Evolutionary conservation across 352 stramenopile species (phyloP), one percentile per base, ranked within the genome.

Genomic region (Globisporangium cederbergense): DNA sequence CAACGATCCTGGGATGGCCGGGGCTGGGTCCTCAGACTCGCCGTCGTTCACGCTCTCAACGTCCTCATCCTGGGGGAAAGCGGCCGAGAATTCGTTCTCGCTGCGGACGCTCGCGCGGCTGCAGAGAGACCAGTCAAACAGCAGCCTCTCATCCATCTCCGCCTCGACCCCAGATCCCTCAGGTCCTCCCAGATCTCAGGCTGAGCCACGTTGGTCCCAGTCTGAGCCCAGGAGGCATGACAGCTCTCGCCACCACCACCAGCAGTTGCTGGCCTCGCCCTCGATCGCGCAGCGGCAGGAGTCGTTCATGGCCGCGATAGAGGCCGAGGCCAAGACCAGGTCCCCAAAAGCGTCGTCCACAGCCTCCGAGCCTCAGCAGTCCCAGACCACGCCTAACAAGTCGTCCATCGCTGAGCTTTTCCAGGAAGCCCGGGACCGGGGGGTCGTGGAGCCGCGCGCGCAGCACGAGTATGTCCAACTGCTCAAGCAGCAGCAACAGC

Each of bases 301-400:
- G 66, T 73, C 70, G 32, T 89, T 89, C 52, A 62, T 84, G 50
- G 71, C 78, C 14, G 79, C 77, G 20, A 83, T 88, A 34, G 75
- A 86, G 62, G 75, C 78, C 8, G 76, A 85, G 52, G 73, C 75
- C 11, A 54, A 4, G 7, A 18, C 55, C 11, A 25, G 28, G 54
- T 49, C 34, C 18, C 8, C 46, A 30, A 28, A 28, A 28, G 14
- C n/a, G 5, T 14, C n/a, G 14, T 52, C 46, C 8, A 4, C 46
- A 52, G 16, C 49, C 25, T 36, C 49, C 11, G 30, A 53, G 3
- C 47, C 49, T 25, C 49, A 57, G 36, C n/a, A 46, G 3, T n/a
- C 32, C 32, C 32, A 58, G 30, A 16, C 30, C 16, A 45, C 18
- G 18, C 22, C 60, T 16, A 57, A 49, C 49, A 32, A 9, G 28